Evolutionary conservation across 1,284 basidiomycete species (phyloP).

Genomic region (Ceratobasidium sp.): DNA sequence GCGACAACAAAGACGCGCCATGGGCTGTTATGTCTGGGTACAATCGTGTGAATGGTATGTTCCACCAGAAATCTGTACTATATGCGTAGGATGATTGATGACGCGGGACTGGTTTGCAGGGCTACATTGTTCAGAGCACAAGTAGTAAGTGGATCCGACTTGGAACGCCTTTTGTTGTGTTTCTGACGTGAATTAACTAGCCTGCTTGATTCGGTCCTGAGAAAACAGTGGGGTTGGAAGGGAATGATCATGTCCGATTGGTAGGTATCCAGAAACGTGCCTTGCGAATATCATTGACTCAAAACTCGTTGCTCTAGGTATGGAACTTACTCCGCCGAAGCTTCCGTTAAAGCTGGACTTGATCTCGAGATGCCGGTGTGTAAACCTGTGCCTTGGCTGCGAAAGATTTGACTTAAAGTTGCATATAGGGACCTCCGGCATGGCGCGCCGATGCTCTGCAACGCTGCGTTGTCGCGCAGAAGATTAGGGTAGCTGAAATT

Average conservation of each 20-base stretch:
- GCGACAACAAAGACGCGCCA: conserved; percentile 38
- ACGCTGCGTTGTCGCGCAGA: conserved; percentile 51
- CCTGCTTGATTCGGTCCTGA: conserved; percentile 65
- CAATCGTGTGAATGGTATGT: conserved; percentile 38
- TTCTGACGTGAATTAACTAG: neutral
- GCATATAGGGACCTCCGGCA: conserved; percentile 53
- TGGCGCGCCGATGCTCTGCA: conserved; percentile 58
- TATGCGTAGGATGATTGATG: neutral
- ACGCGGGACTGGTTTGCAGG: conserved; percentile 53
- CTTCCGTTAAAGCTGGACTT: conserved; percentile 65
- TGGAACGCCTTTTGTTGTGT: too few relatives aligned
- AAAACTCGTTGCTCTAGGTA: conserved; percentile 53
- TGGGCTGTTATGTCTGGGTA: conserved; percentile 45
- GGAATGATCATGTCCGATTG: conserved; percentile 73
- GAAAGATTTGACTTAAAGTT: neutral
- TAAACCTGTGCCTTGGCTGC: conserved; percentile 39
- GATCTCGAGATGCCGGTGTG: conserved; percentile 63
- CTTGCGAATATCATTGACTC: conserved; percentile 28
- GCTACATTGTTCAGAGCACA: conserved; percentile 24
- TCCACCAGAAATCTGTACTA: conserved; percentile 49
- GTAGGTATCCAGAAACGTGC: conserved; percentile 48
- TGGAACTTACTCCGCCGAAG: conserved; percentile 67
- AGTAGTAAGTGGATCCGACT: conserved; percentile 32
- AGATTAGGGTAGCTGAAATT: conserved; percentile 49
- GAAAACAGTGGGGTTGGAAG: conserved; percentile 71